Evolutionary conservation across 352 stramenopile species (phyloP).

Genomic region (Phytophthora sojae): DNA sequence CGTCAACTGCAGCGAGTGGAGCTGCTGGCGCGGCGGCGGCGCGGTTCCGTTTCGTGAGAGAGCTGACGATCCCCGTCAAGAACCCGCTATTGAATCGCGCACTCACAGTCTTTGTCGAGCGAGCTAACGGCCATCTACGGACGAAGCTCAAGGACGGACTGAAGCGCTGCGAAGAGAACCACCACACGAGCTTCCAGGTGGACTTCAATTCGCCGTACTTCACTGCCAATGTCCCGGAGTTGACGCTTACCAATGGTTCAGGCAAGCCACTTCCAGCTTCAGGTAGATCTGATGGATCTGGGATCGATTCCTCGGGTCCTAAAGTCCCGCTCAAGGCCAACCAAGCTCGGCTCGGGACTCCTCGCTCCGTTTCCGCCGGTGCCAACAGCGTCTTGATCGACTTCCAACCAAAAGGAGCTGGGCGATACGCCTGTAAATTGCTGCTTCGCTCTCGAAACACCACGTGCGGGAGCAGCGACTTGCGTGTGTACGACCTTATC

Average conservation of each 20-base stretch:
- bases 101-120: conserved; percentile 69
- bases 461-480: conserved; percentile 70
- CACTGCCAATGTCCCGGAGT: conserved; percentile 58
- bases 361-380: conserved; percentile 42
- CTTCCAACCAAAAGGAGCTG: conserved; percentile 79
- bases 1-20: conserved; percentile 11
- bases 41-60: conserved; percentile 67
- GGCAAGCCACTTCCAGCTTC: conserved; percentile 20
- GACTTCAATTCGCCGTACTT: conserved; percentile 93
- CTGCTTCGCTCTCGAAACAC: conserved; percentile 68
- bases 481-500: conserved; percentile 86
- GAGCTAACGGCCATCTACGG: conserved; percentile 73
- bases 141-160: conserved; percentile 80
- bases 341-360: conserved; percentile 60
- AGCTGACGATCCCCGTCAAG: conserved; percentile 82
- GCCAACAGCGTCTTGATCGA: conserved; percentile 70
- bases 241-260: conserved; percentile 36
- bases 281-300: conserved; percentile 23
- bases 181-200: conserved; percentile 71
- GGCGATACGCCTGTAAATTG: conserved; percentile 76
- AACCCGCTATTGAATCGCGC: conserved; percentile 85
- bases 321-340: conserved; percentile 48
- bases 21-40: conserved; percentile 5
- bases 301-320: conserved; percentile 9
- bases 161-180: conserved; percentile 76